Evolutionary conservation across 768 basidiomycete genomes (phyloP), one percentile per base, ranked within the genome.

Genomic region (Trametes meyenii): DNA sequence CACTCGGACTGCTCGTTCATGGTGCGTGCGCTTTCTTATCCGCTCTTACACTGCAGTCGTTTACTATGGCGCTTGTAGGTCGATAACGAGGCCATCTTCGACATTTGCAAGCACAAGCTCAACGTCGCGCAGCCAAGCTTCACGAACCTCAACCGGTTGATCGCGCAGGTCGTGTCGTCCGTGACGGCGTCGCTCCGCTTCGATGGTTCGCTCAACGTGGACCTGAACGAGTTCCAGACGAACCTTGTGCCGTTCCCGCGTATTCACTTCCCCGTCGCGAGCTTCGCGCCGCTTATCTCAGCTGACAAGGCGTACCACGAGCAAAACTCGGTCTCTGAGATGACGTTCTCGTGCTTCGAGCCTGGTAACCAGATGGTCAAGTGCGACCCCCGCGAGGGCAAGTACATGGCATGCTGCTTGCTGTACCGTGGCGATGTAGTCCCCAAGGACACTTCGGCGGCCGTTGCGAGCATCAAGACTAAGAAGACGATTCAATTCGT

Each of bases 1-100:
- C 95, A 98, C 78, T 96, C 95, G 17, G 96, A 98, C 77, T 98
- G 96, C 78, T 98, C 96, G 26, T 98, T 98, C 85, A 97, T 98
- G 96, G 96, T 86, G 64, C 36, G 33, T 36, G n/a, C n/a, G n/a
- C n/a, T n/a, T n/a, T n/a, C n/a, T n/a, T n/a, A n/a, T n/a, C n/a
- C n/a, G n/a, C n/a, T n/a, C n/a, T n/a, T n/a, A n/a, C n/a, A n/a
- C n/a, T n/a, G n/a, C n/a, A n/a, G n/a, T n/a, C n/a, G n/a, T n/a
- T n/a, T n/a, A 50, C 48, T 40, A 19, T 40, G 19, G 21, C 64
- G 38, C 63, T 33, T 36, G 39, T 43, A 93, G 91, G 92, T 99
- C 64, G 97, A 99, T 74, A 99, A 99, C 74, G 96, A 99, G 77
- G 97, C 96, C 55, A 98, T 98, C 73, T 98, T 96, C 77, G 96